These are phyloP conservation scores for Pythium sp. DNA, from an alignment of 352 stramenopile species.

Conservation along the genomic window DNA sequence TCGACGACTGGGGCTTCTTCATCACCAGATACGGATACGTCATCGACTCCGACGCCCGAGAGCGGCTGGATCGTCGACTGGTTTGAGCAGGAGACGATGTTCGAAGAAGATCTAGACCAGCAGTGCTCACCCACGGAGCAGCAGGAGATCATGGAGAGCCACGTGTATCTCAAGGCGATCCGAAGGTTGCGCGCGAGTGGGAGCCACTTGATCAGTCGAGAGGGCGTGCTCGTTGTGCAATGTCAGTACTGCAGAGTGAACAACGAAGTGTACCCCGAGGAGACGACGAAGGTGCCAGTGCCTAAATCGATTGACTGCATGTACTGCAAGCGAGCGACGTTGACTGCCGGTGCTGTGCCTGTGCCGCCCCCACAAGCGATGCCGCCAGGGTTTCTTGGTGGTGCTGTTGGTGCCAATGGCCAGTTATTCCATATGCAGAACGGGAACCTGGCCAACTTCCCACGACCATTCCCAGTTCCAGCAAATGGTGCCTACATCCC, in stretches of 20 bases:
- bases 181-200: constrained; percentile 34
- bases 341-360: constrained; percentile 36
- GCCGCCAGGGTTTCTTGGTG: constrained; percentile 3
- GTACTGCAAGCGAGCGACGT: constrained; percentile 51
- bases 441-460: background rate
- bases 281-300: constrained; percentile 55
- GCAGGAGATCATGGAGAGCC: constrained; percentile 67
- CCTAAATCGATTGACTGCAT: constrained; percentile 61
- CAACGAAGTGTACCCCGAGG: constrained; percentile 66
- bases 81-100: constrained; percentile 90
- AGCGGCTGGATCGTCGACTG: constrained; percentile 68
- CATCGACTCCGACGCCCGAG: background rate
- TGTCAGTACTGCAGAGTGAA: constrained; percentile 53
- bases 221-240: constrained; percentile 45
- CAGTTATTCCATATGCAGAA: background rate
- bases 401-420: background rate
- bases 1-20: background rate
- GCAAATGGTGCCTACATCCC: background rate
- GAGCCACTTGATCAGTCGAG: constrained; percentile 36
- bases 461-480: constrained; percentile 2
- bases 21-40: constrained; percentile 5
- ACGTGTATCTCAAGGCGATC: constrained; percentile 73
- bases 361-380: constrained; percentile 20
- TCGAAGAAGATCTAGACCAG: constrained; percentile 85
- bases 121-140: constrained; percentile 68